Percentiles rank a stretch among this genome's conserved stretches.
phyloP scores from a whole-genome alignment of 1,284 basidiomycete species.

The Leccinum pallidistipes region DNA sequence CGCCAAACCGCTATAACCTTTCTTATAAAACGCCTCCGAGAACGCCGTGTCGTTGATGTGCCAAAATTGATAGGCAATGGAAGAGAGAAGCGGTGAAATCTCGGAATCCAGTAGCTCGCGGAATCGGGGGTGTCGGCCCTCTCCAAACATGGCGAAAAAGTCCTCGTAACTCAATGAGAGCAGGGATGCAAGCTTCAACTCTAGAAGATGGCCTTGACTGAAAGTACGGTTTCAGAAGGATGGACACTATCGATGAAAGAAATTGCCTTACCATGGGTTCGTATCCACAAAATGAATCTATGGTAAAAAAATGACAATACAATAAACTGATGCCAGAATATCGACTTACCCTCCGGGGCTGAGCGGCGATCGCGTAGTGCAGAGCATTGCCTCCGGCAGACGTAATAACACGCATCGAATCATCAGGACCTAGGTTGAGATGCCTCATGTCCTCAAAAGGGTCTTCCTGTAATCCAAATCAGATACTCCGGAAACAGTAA shows the following conservation, averaged over 20 bases:
- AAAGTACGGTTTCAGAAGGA: conserved; percentile 9
- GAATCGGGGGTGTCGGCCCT: conserved; percentile 66
- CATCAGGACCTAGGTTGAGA: conserved; percentile 59
- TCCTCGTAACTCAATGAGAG: conserved; percentile 64
- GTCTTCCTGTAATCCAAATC: conserved; percentile 55
- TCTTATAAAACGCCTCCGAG: conserved; percentile 67
- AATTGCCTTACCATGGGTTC: conserved; percentile 49
- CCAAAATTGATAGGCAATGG: conserved; percentile 80
- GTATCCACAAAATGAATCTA: conserved; percentile 78
- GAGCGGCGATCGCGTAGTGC: conserved; percentile 74
- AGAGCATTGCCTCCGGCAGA: conserved; percentile 83
- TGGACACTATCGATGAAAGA: background rate
- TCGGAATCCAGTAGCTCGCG: conserved; percentile 62
- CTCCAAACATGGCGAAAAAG: conserved; percentile 76
- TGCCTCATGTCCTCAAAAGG: conserved; percentile 76
- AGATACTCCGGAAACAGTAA: background rate
- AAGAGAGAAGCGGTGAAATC: conserved; percentile 73
- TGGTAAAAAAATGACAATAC: background rate
- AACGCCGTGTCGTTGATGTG: conserved; percentile 65
- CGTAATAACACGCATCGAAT: conserved; percentile 77
- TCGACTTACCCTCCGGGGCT: conserved; percentile 48
- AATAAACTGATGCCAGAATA: background rate
- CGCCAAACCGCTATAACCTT: conserved; percentile 74
- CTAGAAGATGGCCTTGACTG: conserved; percentile 76
- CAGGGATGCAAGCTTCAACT: conserved; percentile 76